Percentiles rank a stretch among this genome's conserved stretches.
Evolutionary conservation across 257 asterid species (phyloP).

Genomic region (Nicotiana tomentosiformis): DNA sequence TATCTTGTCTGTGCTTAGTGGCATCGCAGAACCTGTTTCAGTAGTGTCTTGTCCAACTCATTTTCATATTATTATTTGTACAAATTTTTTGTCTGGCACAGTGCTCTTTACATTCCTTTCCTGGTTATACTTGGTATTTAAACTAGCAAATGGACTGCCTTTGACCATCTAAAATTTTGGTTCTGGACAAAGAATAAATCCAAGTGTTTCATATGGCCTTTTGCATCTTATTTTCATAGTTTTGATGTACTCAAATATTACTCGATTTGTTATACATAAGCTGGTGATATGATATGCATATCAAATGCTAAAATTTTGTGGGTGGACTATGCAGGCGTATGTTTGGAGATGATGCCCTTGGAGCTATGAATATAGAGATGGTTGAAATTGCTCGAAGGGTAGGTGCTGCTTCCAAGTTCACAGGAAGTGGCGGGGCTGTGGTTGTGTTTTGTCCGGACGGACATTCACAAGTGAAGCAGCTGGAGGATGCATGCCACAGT

Average conservation of each 20-base stretch:
- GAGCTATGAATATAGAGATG: conserved; percentile 86
- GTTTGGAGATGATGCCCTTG: conserved; percentile 89
- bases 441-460: conserved; percentile 86
- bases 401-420: conserved; percentile 91
- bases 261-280: neutral
- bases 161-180: neutral
- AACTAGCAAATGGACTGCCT: neutral
- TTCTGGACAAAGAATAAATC: neutral
- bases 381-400: conserved; percentile 67
- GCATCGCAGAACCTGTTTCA: neutral
- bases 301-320: neutral
- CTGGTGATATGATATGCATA: neutral
- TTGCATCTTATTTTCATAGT: neutral
- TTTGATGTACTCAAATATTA: neutral
- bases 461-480: conserved; percentile 52
- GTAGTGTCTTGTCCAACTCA: neutral
- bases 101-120: neutral
- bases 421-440: conserved; percentile 96
- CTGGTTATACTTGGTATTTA: neutral
- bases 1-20: neutral
- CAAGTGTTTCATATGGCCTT: neutral
- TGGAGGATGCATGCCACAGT: conserved; percentile 60
- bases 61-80: neutral
- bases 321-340: conserved; percentile 39
- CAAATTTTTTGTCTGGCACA: neutral